phyloP scores from a whole-genome alignment of 1,284 basidiomycete species.

The Anthracocystis setariae region DNA sequence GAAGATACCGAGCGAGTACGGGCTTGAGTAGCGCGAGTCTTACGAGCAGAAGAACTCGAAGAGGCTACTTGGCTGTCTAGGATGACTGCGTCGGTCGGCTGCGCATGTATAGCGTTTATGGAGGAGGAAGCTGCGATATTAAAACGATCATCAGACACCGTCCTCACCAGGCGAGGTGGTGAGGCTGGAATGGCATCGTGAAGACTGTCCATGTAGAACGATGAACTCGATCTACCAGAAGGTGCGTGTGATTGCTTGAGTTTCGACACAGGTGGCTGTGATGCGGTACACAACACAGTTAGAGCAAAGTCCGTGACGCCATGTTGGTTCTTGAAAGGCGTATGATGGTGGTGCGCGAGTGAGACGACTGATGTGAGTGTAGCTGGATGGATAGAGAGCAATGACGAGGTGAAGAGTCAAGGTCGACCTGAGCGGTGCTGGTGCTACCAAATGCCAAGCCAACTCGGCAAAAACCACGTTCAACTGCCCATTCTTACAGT shows the following conservation, averaged over 20 bases:
- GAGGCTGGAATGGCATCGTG: constrained; percentile 9
- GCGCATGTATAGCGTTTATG: background rate
- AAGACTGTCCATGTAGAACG: background rate
- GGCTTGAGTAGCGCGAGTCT: constrained; percentile 22
- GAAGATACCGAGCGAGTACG: constrained; percentile 49
- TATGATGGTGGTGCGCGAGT: too few species aligned
- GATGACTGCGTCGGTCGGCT: constrained; percentile 1
- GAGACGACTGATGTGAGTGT: background rate
- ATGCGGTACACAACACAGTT: too few species aligned
- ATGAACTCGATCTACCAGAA: background rate
- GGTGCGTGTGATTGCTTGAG: too few species aligned
- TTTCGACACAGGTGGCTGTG: too few species aligned
- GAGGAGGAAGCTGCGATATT: constrained; percentile 14
- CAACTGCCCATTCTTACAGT: background rate
- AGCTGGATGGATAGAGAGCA: background rate
- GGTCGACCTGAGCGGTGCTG: background rate
- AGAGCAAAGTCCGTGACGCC: too few species aligned
- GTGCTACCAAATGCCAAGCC: background rate
- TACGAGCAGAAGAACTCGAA: constrained; percentile 30
- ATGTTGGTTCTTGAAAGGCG: too few species aligned
- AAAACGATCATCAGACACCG: background rate
- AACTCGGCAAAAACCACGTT: background rate
- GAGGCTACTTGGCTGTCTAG: constrained; percentile 7
- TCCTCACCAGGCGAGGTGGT: constrained; percentile 26
- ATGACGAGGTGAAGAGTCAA: background rate